Percentiles rank a stretch among this genome's conserved stretches.
phyloP scores from a whole-genome alignment of 805 yeast species.

The Saccharomycodes ludwigii region DNA sequence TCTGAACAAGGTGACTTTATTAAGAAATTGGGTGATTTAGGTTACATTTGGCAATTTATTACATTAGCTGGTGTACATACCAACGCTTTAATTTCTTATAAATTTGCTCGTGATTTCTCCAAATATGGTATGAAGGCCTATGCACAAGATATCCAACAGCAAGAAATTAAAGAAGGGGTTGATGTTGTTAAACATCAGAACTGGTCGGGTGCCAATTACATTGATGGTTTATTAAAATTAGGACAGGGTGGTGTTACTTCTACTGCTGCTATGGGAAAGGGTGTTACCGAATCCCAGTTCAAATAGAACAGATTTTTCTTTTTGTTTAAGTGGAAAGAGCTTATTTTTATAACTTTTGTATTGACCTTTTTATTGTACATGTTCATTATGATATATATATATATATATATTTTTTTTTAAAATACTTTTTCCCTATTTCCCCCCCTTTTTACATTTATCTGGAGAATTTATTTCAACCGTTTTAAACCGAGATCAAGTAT shows the following conservation, averaged over 20 bases:
- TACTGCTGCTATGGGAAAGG: conserved; percentile 97
- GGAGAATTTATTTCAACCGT: too few relatives aligned
- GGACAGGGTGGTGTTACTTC: conserved; percentile 91
- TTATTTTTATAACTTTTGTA: conserved; percentile 1
- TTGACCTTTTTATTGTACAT: not conserved
- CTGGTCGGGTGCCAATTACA: conserved; percentile 98
- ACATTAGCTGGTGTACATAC: conserved; percentile 96
- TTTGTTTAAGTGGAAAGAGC: too few relatives aligned
- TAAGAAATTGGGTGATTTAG: conserved; percentile 71
- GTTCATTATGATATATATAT: too few relatives aligned
- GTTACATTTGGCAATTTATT: conserved; percentile 96
- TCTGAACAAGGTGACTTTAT: conserved; percentile 87
- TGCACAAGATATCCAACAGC: conserved; percentile 75
- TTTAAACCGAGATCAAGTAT: too few relatives aligned
- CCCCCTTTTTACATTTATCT: too few relatives aligned
- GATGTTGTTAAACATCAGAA: conserved; percentile 97
- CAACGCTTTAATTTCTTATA: conserved; percentile 82
- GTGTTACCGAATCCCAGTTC: conserved; percentile 96
- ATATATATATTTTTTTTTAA: too few relatives aligned
- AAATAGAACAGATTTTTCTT: conserved; percentile 25
- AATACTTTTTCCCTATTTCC: too few relatives aligned
- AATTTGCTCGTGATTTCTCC: conserved; percentile 68
- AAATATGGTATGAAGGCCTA: conserved; percentile 91
- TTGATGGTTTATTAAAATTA: conserved; percentile 78
- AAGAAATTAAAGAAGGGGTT: conserved; percentile 78